A percentile compares a stretch with the other conserved stretches of the same genome.
Evolutionary conservation across 805 yeast genomes (phyloP).

Genomic region (Candida lessepsii): DNA sequence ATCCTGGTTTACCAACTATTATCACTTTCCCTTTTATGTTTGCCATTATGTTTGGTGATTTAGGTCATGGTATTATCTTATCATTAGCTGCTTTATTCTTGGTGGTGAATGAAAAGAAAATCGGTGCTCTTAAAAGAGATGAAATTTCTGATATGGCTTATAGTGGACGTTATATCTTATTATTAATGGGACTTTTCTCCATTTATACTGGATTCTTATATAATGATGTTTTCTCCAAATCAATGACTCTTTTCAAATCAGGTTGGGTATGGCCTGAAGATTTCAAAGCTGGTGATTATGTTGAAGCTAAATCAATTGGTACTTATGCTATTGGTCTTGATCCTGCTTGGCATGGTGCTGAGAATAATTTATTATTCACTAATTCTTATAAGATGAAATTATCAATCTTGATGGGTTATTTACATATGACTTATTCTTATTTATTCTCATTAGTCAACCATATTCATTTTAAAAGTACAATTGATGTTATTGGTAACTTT

Average conservation of each 20-base stretch:
- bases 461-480: conserved; percentile 59
- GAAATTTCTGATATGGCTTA: conserved; percentile 97
- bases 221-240: conserved; percentile 89
- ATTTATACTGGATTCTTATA: conserved; percentile 93
- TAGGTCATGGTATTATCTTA: conserved; percentile 91
- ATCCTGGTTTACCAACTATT: conserved; percentile 92
- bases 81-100: conserved; percentile 68
- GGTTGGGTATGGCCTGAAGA: conserved; percentile 94
- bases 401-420: conserved; percentile 89
- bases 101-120: conserved; percentile 70
- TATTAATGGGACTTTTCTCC: conserved; percentile 92
- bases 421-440: conserved; percentile 91
- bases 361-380: conserved; percentile 82
- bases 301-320: conserved; percentile 65
- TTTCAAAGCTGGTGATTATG: conserved; percentile 66
- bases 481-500: conserved; percentile 90
- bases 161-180: conserved; percentile 84
- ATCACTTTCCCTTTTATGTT: conserved; percentile 98
- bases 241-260: conserved; percentile 81
- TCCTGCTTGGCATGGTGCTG: conserved; percentile 96
- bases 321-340: conserved; percentile 86
- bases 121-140: conserved; percentile 71
- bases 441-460: conserved; percentile 83
- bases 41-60: conserved; percentile 98
- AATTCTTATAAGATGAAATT: conserved; percentile 98